Base-by-base conservation (phyloP, 140 eudicot genomes). In the Flaveria floridana region DNA sequence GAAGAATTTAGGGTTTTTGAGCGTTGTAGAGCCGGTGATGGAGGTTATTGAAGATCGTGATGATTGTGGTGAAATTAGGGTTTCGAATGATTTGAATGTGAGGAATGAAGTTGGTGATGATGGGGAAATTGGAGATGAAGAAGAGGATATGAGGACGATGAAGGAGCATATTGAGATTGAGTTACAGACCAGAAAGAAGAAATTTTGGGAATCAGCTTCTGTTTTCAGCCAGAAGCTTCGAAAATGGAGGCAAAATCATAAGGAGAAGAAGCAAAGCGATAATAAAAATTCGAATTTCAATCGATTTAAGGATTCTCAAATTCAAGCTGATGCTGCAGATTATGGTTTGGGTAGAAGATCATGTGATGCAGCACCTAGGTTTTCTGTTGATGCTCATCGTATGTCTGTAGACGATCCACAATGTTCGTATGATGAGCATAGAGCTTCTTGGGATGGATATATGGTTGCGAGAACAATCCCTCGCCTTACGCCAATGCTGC, bases 361-460 rank as follows among this genome's bases (percentile, higher is more conserved):
- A 2, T 91, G 95, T 25, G 97, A 91, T 74, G 68, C 76, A 2
- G 91, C 81, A 14, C 87, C 91, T 64, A 78, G 90, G 86, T 86
- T 86, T 80, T 87, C 89, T 5, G 61, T 87, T 74, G 98, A 92
- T 57, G 87, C 70, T 8, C 85, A 86, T 62, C 77, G 95, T 63
- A 72, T 89, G 71, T 80, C 84, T 16, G 59, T 86, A 26, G 88
- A 84, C 14, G 85, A 79, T 62, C 37, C 76, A 5, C 67, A 63
- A 30, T 67, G 52, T 41, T 83, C 94, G 2, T 67, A 82, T 51
- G 96, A 90, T 51, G 95, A 91, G 78, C 96, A 88, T 10, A 80
- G 98, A 75, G 97, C 97, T 69, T 90, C 97, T 18, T 93, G 97
- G 97, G 97, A 93, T 85, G 98, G 97, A 56, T 90, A 88, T 76